These are phyloP conservation scores for Tolypocladium ovalisporum DNA, from an alignment of 2,329 filamentous ascomycete species.

Conservation along the genomic window DNA sequence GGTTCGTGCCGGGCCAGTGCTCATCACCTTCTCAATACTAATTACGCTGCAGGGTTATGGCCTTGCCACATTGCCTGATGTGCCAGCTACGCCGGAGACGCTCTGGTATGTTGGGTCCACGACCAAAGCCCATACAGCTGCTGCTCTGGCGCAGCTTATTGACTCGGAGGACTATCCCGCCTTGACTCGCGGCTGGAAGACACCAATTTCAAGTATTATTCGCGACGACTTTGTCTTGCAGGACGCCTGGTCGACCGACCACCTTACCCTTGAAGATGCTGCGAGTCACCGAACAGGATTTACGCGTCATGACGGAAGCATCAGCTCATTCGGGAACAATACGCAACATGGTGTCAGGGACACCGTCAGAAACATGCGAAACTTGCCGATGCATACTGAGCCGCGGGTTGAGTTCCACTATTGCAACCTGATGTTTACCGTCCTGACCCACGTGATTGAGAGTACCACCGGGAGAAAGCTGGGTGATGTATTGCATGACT, in stretches of 20 bases:
- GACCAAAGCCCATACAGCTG: conserved; percentile 44
- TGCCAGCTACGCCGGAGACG: conserved; percentile 30
- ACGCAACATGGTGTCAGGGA: conserved; percentile 18
- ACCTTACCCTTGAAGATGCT: conserved; percentile 29
- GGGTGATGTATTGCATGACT: conserved; percentile 25
- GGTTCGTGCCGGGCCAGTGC: conserved; percentile 3
- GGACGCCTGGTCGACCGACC: conserved; percentile 6
- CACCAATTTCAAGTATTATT: conserved; percentile 29
- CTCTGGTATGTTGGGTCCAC: conserved; percentile 45
- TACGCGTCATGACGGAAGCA: conserved; percentile 25
- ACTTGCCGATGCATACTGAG: conserved; percentile 31
- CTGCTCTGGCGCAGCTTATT: conserved; percentile 37
- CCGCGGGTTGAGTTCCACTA: conserved; percentile 36
- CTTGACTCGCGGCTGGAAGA: conserved; percentile 30
- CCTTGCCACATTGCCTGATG: conserved; percentile 22
- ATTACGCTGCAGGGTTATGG: conserved; percentile 15
- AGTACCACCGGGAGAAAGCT: conserved; percentile 24
- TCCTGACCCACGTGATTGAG: conserved; percentile 33
- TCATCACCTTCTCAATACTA: neutral
- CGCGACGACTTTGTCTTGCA: neutral
- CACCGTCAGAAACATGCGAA: conserved; percentile 29
- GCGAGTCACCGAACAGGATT: conserved; percentile 17
- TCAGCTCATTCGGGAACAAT: conserved; percentile 15
- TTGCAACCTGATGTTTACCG: conserved; percentile 38
- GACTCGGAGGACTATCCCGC: conserved; percentile 24